phyloP scores from a whole-genome alignment of 2,329 filamentous ascomycete species.

The Neofusicoccum umdonicola region DNA sequence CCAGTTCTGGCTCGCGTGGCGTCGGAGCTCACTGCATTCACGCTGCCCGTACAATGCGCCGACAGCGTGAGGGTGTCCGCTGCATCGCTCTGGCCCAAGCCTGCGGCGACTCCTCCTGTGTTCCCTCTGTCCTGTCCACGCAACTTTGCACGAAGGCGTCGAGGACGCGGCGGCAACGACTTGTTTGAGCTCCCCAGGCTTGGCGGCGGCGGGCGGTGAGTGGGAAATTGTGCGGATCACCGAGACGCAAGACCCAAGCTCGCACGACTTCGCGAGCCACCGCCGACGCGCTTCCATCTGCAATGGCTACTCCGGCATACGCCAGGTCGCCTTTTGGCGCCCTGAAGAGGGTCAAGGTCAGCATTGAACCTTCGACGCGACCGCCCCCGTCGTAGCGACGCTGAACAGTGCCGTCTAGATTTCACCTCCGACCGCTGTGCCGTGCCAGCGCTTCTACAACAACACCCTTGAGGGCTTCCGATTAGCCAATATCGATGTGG shows the following conservation, averaged over 20 bases:
- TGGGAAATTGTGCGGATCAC: conserved; percentile 62
- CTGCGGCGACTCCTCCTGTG: no score
- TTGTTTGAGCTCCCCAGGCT: no score
- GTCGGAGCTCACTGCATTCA: no score
- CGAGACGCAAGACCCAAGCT: conserved; percentile 1
- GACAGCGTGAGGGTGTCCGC: no score
- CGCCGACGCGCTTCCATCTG: neutral
- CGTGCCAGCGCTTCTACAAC: conserved; percentile 14
- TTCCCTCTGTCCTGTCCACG: no score
- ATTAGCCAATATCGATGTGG: conserved; percentile 6
- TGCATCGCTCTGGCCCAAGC: no score
- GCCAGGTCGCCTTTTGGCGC: conserved; percentile 43
- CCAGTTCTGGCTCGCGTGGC: conserved; percentile 49
- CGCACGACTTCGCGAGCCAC: neutral
- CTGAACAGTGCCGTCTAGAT: neutral
- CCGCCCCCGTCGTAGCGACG: neutral
- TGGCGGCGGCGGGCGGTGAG: conserved; percentile 85
- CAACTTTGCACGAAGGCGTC: no score
- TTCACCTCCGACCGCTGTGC: neutral
- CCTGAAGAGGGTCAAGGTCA: conserved; percentile 44
- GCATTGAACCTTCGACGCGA: neutral
- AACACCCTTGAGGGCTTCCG: conserved; percentile 7
- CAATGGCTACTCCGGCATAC: conserved; percentile 46
- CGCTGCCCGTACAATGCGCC: no score
- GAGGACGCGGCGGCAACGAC: no score